These are phyloP conservation scores for Ophiosphaerella herpotricha DNA, from an alignment of 2,329 filamentous ascomycete genomes.

Conservation along the genomic window DNA sequence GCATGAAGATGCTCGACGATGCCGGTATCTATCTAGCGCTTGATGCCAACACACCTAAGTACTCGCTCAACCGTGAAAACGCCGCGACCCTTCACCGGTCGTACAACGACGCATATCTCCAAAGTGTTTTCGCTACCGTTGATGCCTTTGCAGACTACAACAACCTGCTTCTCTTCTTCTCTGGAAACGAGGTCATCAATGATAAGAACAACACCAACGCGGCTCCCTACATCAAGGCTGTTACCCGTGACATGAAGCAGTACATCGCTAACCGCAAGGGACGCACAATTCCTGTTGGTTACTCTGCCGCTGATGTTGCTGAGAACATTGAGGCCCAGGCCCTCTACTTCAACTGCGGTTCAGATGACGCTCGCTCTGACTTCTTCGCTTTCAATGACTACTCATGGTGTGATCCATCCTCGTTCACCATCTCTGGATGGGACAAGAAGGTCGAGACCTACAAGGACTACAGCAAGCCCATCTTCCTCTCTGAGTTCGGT, in stretches of 20 bases:
- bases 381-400: conserved; percentile 92
- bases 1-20: conserved; percentile 79
- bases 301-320: conserved; percentile 83
- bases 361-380: conserved; percentile 81
- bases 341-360: conserved; percentile 90
- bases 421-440: conserved; percentile 77
- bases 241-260: conserved; percentile 79
- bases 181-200: conserved; percentile 79
- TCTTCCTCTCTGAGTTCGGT: conserved; percentile 94
- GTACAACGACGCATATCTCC: conserved; percentile 87
- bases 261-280: conserved; percentile 73
- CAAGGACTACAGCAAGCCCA: conserved; percentile 43
- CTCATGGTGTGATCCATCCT: conserved; percentile 67
- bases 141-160: conserved; percentile 80
- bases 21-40: conserved; percentile 91
- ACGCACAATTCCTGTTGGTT: conserved; percentile 74
- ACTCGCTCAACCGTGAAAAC: conserved; percentile 80
- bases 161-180: conserved; percentile 85
- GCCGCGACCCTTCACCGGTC: conserved; percentile 62
- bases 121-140: conserved; percentile 77
- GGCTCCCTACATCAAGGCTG: conserved; percentile 73
- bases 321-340: conserved; percentile 86
- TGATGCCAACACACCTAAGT: conserved; percentile 85
- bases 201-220: conserved; percentile 64
- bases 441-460: conserved; percentile 53